Percentiles rank a stretch among this genome's conserved stretches.
phyloP scores from a whole-genome alignment of 768 basidiomycete genomes.

The Mycena polygramma region DNA sequence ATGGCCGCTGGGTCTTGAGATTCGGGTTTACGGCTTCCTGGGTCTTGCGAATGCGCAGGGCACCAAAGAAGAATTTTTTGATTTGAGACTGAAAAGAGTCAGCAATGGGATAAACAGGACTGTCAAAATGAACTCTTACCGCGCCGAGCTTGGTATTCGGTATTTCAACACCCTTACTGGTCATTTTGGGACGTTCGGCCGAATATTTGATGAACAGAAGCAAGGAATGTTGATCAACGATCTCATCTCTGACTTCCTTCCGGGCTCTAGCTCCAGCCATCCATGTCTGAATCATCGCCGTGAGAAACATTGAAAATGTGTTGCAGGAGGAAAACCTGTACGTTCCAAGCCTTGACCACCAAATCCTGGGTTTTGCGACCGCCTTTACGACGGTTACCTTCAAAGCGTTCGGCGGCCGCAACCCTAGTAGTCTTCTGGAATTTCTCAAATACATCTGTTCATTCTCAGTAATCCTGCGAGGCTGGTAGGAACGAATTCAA shows the following conservation, averaged over 20 bases:
- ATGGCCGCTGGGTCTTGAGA: slow-evolving; percentile 24
- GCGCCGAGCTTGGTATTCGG: background rate
- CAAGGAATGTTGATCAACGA: slow-evolving; percentile 40
- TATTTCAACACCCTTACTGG: background rate
- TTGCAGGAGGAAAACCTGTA: background rate
- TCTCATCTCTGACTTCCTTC: slow-evolving; percentile 28
- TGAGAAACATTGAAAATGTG: background rate
- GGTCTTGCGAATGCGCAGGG: slow-evolving; percentile 36
- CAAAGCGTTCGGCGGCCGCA: background rate
- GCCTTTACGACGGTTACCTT: background rate
- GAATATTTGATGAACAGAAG: slow-evolving; percentile 35
- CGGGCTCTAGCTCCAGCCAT: background rate
- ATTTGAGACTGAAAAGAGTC: background rate
- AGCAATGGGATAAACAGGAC: background rate
- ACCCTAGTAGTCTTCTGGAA: background rate
- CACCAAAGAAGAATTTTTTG: slow-evolving; percentile 36
- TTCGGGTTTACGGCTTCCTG: slow-evolving; percentile 35
- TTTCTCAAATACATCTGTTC: background rate
- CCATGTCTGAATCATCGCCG: background rate
- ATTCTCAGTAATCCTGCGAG: too few relatives aligned
- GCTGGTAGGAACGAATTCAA: too few relatives aligned
- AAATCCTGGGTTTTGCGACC: background rate
- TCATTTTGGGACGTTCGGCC: slow-evolving; percentile 27
- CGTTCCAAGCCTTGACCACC: background rate
- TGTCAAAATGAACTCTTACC: background rate